These are phyloP conservation scores for Angomonas ambiguus DNA, from an alignment of 208 protist genomes.

Conservation along the genomic window DNA sequence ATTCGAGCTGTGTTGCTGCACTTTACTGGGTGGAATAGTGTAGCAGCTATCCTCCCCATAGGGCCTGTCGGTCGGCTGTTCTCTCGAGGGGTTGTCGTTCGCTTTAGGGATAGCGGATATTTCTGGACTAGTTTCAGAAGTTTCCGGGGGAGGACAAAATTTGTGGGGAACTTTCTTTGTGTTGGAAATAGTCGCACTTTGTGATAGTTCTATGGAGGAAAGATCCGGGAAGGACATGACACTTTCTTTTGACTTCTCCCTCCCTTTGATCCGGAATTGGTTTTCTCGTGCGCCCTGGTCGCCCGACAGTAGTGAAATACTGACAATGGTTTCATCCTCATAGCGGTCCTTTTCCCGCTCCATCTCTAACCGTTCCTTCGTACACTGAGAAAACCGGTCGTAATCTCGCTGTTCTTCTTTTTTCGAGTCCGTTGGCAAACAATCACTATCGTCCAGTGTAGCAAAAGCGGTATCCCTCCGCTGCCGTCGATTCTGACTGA, in stretches of 20 bases:
- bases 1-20: too few species aligned
- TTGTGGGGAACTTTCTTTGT: too few species aligned
- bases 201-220: background rate
- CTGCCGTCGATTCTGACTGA: background rate
- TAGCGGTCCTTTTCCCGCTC: conserved; percentile 9
- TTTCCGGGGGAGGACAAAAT: too few species aligned
- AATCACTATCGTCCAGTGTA: conserved; percentile 10
- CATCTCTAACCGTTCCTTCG: background rate
- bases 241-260: background rate
- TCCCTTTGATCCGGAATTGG: conserved; percentile 19
- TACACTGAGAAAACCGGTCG: conserved; percentile 23
- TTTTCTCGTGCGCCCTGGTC: conserved; percentile 20
- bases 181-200: background rate
- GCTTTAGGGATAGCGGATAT: too few species aligned
- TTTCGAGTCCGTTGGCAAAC: conserved; percentile 5
- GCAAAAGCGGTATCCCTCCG: conserved; percentile 3
- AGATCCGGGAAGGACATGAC: background rate
- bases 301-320: conserved; percentile 17
- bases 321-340: conserved; percentile 27
- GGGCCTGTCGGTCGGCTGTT: too few species aligned
- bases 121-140: too few species aligned
- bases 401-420: conserved; percentile 2
- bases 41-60: too few species aligned
- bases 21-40: too few species aligned
- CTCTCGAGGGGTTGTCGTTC: too few species aligned